Conservation (phyloP, 805 yeast species). For the Candida dendrica region DNA sequence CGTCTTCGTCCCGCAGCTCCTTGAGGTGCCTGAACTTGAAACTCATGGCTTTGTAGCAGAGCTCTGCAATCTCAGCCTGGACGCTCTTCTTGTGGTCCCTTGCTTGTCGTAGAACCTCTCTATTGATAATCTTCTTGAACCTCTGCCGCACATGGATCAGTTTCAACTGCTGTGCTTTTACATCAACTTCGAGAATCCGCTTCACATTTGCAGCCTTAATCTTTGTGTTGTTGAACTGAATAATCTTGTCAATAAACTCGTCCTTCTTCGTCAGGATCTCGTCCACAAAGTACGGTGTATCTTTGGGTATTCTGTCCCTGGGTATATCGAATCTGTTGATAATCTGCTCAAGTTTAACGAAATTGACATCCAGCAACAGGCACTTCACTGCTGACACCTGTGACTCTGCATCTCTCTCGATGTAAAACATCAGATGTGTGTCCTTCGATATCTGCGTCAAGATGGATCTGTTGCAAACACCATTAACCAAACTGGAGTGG, state of each 20-base stretch:
- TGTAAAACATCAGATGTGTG: slow-evolving; percentile 13
- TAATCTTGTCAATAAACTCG: slow-evolving; percentile 16
- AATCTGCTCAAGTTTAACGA: slow-evolving; percentile 5
- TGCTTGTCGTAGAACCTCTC: slow-evolving; percentile 11
- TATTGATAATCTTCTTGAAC: slow-evolving; percentile 11
- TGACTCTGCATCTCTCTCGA: slow-evolving; percentile 6
- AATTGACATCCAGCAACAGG: slow-evolving; percentile 11
- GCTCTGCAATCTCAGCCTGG: slow-evolving; percentile 18
- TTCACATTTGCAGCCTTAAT: slow-evolving; percentile 5
- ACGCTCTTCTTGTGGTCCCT: slow-evolving; percentile 5
- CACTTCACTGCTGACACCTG: slow-evolving; percentile 12
- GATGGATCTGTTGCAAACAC: slow-evolving; percentile 8
- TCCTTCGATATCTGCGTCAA: slow-evolving; percentile 7
- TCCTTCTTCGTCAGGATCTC: slow-evolving; percentile 12
- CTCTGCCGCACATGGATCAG: slow-evolving; percentile 9
- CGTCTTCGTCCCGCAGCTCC: slow-evolving; percentile 4
- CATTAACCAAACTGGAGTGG: slow-evolving; percentile 8
- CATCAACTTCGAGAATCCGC: slow-evolving; percentile 6
- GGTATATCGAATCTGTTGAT: slow-evolving; percentile 1
- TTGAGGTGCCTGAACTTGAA: slow-evolving; percentile 11
- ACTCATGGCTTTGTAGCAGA: slow-evolving; percentile 16
- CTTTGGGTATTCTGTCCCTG: neutral
- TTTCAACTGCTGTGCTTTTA: slow-evolving; percentile 14
- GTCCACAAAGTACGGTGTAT: slow-evolving; percentile 13
- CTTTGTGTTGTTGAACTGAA: slow-evolving; percentile 2